Evolutionary conservation across 2,329 filamentous ascomycete species (phyloP).

Genomic region (Orbilia blumenaviensis): DNA sequence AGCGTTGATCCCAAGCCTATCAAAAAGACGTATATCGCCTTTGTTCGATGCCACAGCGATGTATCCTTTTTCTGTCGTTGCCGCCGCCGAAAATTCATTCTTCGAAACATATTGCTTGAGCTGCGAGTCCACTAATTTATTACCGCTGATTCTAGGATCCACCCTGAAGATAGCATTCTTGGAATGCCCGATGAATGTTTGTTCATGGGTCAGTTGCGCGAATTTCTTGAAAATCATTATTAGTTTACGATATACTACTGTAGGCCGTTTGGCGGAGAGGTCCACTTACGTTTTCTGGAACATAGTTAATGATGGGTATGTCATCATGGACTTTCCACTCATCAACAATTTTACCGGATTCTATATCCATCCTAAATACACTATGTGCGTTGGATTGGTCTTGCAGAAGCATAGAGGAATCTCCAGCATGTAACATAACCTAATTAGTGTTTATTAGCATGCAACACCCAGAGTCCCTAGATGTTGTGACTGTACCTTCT

Average conservation of each 20-base stretch:
- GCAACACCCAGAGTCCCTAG: too few species aligned
- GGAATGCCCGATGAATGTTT: conserved; percentile 93
- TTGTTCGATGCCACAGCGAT: conserved; percentile 98
- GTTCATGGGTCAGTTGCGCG: conserved; percentile 92
- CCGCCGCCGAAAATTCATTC: conserved; percentile 94
- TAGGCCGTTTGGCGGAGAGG: neutral
- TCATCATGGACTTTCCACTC: conserved; percentile 99
- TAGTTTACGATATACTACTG: conserved; percentile 58
- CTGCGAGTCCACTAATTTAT: conserved; percentile 90
- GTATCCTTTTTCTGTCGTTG: conserved; percentile 95
- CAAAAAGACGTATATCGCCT: conserved; percentile 95
- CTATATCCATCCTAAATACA: conserved; percentile 95
- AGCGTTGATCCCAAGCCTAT: conserved; percentile 93
- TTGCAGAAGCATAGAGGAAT: conserved; percentile 88
- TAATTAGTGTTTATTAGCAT: conserved; percentile 19
- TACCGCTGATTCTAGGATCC: conserved; percentile 86
- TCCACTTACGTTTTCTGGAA: conserved; percentile 77
- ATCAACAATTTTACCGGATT: conserved; percentile 96
- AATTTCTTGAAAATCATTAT: conserved; percentile 73
- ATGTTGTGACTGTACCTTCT: conserved; percentile 75
- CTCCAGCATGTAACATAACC: conserved; percentile 92
- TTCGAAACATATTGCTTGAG: conserved; percentile 97
- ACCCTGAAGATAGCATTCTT: conserved; percentile 92
- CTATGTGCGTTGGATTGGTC: conserved; percentile 84
- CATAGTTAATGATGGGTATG: conserved; percentile 89